A percentile compares a stretch with the other conserved stretches of the same genome.
These are phyloP conservation scores for Collybia nuda DNA, from an alignment of 768 basidiomycete species.

Conservation along the genomic window DNA sequence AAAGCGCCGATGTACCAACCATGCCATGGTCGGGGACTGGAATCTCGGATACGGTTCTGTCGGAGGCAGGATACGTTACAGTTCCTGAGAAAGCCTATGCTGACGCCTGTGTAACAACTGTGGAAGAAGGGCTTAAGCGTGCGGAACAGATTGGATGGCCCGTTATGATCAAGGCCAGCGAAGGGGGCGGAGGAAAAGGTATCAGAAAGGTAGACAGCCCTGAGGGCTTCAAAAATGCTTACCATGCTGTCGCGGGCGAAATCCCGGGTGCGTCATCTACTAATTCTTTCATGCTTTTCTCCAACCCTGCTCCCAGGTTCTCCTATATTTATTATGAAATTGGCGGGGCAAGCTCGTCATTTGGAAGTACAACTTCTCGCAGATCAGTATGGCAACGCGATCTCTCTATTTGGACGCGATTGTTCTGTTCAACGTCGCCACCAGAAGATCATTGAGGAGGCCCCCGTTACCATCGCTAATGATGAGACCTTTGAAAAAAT, in stretches of 20 bases:
- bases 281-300: constrained; percentile 10
- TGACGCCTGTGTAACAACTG: constrained; percentile 83
- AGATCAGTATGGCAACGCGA: constrained; percentile 99
- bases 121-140: constrained; percentile 82
- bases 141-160: constrained; percentile 94
- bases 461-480: constrained; percentile 95
- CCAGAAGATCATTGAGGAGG: constrained; percentile 99
- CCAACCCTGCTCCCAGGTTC: constrained; percentile 57
- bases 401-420: constrained; percentile 98
- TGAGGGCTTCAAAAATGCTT: constrained; percentile 92
- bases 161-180: constrained; percentile 99
- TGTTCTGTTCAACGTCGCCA: constrained; percentile 99
- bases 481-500: constrained; percentile 92
- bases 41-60: constrained; percentile 82
- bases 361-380: constrained; percentile 97
- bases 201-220: constrained; percentile 90
- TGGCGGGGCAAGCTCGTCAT: constrained; percentile 96
- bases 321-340: constrained; percentile 99
- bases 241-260: constrained; percentile 90
- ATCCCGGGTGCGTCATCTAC: constrained; percentile 74
- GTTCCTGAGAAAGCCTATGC: constrained; percentile 91
- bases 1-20: constrained; percentile 93
- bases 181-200: constrained; percentile 99
- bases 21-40: constrained; percentile 99
- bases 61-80: constrained; percentile 85